Base-by-base conservation (phyloP, 108 stramenopile genomes). In the Pelagomonas calceolata region DNA sequence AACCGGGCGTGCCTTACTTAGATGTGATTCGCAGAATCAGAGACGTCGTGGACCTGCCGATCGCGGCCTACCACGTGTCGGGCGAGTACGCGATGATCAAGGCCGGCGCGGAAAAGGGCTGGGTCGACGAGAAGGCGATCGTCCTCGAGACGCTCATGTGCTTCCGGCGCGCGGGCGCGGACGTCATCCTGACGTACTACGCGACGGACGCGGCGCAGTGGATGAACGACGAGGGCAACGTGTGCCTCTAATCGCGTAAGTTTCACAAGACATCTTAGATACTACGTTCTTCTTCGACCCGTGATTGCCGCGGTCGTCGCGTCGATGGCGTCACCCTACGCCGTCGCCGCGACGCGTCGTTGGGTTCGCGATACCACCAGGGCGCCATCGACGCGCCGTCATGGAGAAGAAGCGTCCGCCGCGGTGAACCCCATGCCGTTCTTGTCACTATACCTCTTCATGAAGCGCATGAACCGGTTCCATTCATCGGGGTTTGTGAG, bases 31-130 rank as follows among this genome's bases (percentile, higher is more conserved):
- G 89, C n/a, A 87, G 96, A 30, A 80, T 98, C 43, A 92, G 89
- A 79, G 91, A 94, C 68, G 77, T 77, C 76, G 82, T 93, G 16
- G 64, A 80, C 36, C 78, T 98, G 70, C 98, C 98, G 4, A 92
- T 99, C 79, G 91, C 96, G 32, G 96, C 96, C 29, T 99, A 99
- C 88, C 95, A 97, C 75, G 98, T 99, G 39, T 93, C 92, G 46
- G 98, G 98, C 66, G 98, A 99, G 79, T 99, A 99, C 81, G 92
- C 95, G 73, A 99, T 99, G 98, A 84, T 98, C 72, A 95, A 98
- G 88, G 96, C 95, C 44, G 98, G 96, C 14, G 94, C 87, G 39
- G 94, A 98, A 74, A 87, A 76, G 80, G 96, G 96, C 66, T 96
- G 96, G 95, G 82, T 98, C 39, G 85, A 98, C 63, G 94, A 96